Evolutionary conservation across 1,284 basidiomycete genomes (phyloP).

Genomic region (Porphyrellus sp.): DNA sequence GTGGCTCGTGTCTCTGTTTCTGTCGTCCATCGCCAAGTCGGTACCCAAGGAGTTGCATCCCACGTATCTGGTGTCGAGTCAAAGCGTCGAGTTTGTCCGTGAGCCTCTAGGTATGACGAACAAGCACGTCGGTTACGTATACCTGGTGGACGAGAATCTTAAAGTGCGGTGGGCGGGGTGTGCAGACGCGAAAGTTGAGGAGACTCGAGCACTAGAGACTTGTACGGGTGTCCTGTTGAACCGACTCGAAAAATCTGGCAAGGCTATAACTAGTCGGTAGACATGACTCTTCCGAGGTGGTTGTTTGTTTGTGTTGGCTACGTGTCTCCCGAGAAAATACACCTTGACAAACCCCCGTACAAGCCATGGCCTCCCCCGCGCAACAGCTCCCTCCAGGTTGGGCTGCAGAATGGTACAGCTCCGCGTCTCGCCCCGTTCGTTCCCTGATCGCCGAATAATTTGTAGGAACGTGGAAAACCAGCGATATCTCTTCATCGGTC

Average conservation of each 20-base stretch:
- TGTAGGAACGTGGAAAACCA: conserved; percentile 78
- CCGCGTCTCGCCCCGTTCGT: fast-evolving
- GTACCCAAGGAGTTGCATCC: conserved; percentile 67
- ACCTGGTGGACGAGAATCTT: conserved; percentile 80
- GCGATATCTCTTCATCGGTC: conserved; percentile 82
- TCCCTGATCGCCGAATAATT: conserved; percentile 3
- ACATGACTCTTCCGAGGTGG: not conserved
- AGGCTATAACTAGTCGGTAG: conserved; percentile 1
- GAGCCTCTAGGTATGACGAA: conserved; percentile 86
- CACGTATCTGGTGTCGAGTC: conserved; percentile 78
- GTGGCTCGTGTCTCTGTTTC: conserved; percentile 82
- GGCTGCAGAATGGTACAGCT: conserved; percentile 77
- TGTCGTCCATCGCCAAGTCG: conserved; percentile 64
- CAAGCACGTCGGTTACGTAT: conserved; percentile 91
- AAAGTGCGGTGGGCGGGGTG: conserved; percentile 93
- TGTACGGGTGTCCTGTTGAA: conserved; percentile 76
- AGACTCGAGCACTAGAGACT: conserved; percentile 65
- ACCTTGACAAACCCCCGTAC: conserved; percentile 1
- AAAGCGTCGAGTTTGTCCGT: conserved; percentile 79
- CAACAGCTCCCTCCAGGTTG: conserved; percentile 84
- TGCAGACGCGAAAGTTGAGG: conserved; percentile 76
- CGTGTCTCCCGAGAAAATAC: conserved; percentile 33
- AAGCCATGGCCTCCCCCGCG: conserved; percentile 59
- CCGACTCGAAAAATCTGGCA: conserved; percentile 40
- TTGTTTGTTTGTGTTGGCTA: conserved; percentile 38